These are phyloP conservation scores for Rhizopogon sp. DNA, from an alignment of 768 basidiomycete species.

Conservation along the genomic window DNA sequence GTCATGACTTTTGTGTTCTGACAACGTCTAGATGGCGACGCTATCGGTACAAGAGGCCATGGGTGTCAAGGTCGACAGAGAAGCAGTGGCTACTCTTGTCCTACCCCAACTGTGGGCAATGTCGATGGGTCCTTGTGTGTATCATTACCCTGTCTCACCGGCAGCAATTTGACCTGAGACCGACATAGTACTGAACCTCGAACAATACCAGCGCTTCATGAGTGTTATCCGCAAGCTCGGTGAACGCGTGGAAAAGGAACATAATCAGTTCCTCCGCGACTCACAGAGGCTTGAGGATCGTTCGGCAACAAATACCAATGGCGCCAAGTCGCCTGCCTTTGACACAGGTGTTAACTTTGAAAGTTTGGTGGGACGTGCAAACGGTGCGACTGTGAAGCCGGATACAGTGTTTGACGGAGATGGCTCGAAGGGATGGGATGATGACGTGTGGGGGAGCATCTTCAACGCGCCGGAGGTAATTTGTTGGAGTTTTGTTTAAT, in stretches of 20 bases:
- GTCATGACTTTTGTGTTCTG: not conserved
- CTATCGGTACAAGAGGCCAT: constrained; percentile 91
- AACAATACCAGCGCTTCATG: constrained; percentile 95
- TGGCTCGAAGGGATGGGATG: constrained; percentile 57
- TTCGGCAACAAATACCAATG: constrained; percentile 45
- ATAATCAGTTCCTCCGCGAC: constrained; percentile 88
- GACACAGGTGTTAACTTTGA: constrained; percentile 77
- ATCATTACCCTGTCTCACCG: not conserved
- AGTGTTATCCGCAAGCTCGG: constrained; percentile 68
- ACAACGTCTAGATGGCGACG: constrained; percentile 66
- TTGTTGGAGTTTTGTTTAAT: constrained; percentile 2
- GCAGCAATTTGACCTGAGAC: constrained; percentile 3
- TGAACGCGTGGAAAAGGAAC: constrained; percentile 89
- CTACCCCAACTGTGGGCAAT: constrained; percentile 94
- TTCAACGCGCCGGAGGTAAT: constrained; percentile 39
- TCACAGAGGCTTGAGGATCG: constrained; percentile 86
- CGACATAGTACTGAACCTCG: constrained; percentile 61
- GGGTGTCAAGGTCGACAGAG: constrained; percentile 91
- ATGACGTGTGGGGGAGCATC: constrained; percentile 83
- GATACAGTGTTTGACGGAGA: constrained; percentile 31
- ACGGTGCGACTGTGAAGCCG: constrained; percentile 39
- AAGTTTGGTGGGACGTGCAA: constrained; percentile 67
- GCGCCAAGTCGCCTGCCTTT: constrained; percentile 29
- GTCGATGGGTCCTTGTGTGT: constrained; percentile 91
- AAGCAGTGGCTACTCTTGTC: constrained; percentile 85